These are phyloP conservation scores for Yamadazyma taylorii DNA, from an alignment of 1,139 yeast genomes.

Conservation along the genomic window DNA sequence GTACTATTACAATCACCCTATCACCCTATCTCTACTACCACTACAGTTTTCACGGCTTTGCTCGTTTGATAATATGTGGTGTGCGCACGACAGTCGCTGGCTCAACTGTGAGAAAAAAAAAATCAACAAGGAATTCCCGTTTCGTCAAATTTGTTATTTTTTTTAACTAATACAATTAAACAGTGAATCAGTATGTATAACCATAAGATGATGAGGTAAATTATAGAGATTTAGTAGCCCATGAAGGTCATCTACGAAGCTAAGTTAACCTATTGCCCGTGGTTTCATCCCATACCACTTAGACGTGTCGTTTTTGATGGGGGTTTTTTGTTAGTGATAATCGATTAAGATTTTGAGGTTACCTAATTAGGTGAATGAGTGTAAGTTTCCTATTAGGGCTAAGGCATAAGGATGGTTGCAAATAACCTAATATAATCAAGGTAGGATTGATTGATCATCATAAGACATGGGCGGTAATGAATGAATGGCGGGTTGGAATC, in stretches of 20 bases:
- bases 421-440: conserved; percentile 13
- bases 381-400: conserved; percentile 26
- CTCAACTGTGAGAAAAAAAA: conserved; percentile 5
- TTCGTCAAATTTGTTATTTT: conserved; percentile 13
- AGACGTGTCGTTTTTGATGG: too few relatives aligned
- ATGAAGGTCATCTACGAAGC: conserved; percentile 1
- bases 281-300: background rate
- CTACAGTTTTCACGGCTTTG: too few relatives aligned
- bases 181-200: conserved; percentile 1
- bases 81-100: too few relatives aligned
- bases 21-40: too few relatives aligned
- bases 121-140: conserved; percentile 14
- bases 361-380: conserved; percentile 25
- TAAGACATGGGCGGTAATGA: background rate
- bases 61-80: too few relatives aligned
- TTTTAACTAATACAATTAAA: conserved; percentile 2
- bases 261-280: too few relatives aligned
- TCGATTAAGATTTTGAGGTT: conserved; percentile 17
- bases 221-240: conserved; percentile 1
- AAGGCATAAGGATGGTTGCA: conserved; percentile 17
- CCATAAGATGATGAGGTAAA: background rate
- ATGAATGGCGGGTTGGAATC: too few relatives aligned
- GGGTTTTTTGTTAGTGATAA: too few relatives aligned
- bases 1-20: too few relatives aligned
- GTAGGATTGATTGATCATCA: background rate